Conservation (phyloP, 2,329 filamentous ascomycete species). For the Fusarium sp. region DNA sequence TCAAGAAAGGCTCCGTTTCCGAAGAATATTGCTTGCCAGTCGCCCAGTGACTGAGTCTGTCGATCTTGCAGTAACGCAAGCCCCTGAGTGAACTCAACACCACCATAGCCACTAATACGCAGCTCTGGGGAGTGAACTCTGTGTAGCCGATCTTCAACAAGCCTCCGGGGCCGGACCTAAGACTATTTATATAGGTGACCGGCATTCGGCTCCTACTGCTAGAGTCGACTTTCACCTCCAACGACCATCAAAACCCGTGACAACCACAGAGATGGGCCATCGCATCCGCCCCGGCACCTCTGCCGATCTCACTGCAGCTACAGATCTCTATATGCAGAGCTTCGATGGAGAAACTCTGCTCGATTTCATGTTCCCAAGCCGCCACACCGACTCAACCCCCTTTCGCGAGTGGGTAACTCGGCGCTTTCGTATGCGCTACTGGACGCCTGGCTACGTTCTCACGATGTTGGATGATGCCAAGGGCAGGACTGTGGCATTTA, state of each 20-base stretch:
- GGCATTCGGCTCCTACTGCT: not conserved
- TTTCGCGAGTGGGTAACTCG: slow-evolving; percentile 41
- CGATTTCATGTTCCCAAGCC: slow-evolving; percentile 50
- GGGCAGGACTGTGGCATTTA: slow-evolving; percentile 46
- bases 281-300: slow-evolving; percentile 50
- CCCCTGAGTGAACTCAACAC: not conserved
- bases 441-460: slow-evolving; percentile 51
- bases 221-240: not conserved
- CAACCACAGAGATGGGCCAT: slow-evolving; percentile 30
- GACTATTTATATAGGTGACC: not conserved
- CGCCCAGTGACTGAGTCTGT: not conserved
- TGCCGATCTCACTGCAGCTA: slow-evolving; percentile 47
- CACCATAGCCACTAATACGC: not conserved
- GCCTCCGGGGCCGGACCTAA: not conserved
- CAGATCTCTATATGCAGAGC: slow-evolving; percentile 47
- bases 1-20: not conserved
- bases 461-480: slow-evolving; percentile 43
- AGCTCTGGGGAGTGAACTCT: not conserved
- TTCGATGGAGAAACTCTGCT: slow-evolving; percentile 50
- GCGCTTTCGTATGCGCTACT: slow-evolving; percentile 51
- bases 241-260: slow-evolving; percentile 16
- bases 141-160: not conserved
- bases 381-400: slow-evolving; percentile 36
- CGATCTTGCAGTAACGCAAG: not conserved
- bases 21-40: not conserved